Percentiles rank a stretch among this genome's conserved stretches.
Conservation (phyloP, 805 yeast species). For the Nakazawaea anatomiae region DNA sequence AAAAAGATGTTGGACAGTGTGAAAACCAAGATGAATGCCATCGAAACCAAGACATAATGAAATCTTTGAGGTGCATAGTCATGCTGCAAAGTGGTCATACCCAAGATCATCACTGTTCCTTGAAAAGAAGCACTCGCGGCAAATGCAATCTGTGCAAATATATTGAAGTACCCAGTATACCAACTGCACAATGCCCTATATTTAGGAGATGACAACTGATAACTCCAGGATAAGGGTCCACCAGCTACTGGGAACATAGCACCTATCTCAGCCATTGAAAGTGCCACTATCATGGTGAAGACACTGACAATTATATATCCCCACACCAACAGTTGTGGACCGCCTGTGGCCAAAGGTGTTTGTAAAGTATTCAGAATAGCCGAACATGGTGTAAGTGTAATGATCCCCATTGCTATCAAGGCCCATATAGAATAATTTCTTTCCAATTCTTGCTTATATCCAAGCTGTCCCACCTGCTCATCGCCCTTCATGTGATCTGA, state of each 20-base stretch:
- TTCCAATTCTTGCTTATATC: slow-evolving; percentile 21
- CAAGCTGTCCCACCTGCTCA: slow-evolving; percentile 15
- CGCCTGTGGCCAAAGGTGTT: slow-evolving; percentile 18
- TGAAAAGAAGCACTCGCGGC: slow-evolving; percentile 21
- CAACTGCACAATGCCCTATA: slow-evolving; percentile 22
- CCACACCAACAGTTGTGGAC: slow-evolving; percentile 22
- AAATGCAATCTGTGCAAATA: slow-evolving; percentile 21
- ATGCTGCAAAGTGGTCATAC: slow-evolving; percentile 16
- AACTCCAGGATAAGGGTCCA: slow-evolving; percentile 30
- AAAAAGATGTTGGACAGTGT: slow-evolving; percentile 17
- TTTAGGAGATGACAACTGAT: slow-evolving; percentile 20
- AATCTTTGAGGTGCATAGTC: slow-evolving; percentile 13
- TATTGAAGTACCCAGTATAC: slow-evolving; percentile 24
- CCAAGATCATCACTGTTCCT: slow-evolving; percentile 18
- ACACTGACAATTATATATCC: slow-evolving; percentile 20
- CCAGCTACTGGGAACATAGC: slow-evolving; percentile 29
- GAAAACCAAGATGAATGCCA: slow-evolving; percentile 19
- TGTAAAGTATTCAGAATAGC: slow-evolving; percentile 21
- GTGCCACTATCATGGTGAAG: slow-evolving; percentile 19
- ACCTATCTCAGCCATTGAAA: slow-evolving; percentile 25
- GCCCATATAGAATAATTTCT: slow-evolving; percentile 19
- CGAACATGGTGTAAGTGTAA: slow-evolving; percentile 19
- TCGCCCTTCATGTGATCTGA: background rate
- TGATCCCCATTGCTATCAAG: slow-evolving; percentile 19
- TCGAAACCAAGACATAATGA: slow-evolving; percentile 17